These are phyloP conservation scores for Tricholoma sp. DNA, from an alignment of 768 basidiomycete species.

Conservation along the genomic window DNA sequence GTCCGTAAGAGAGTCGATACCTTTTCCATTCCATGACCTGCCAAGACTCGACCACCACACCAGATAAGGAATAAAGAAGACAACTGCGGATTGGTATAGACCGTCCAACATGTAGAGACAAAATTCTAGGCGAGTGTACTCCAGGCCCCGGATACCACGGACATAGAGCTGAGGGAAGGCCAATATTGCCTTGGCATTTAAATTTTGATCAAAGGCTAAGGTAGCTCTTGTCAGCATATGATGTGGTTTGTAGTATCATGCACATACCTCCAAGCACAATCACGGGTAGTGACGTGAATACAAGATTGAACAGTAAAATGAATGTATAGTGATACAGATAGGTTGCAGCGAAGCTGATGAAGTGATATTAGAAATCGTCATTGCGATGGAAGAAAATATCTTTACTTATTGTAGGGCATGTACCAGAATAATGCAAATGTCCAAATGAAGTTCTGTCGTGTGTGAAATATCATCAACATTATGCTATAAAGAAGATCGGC, in stretches of 20 bases:
- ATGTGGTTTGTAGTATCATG: not conserved
- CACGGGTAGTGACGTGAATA: constrained; percentile 93
- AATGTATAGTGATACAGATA: constrained; percentile 96
- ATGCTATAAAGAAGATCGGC: not conserved
- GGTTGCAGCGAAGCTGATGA: constrained; percentile 80
- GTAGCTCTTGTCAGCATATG: constrained; percentile 6
- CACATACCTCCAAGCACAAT: constrained; percentile 76
- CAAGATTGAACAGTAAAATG: constrained; percentile 84
- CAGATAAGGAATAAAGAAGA: constrained; percentile 83
- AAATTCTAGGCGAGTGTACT: constrained; percentile 89
- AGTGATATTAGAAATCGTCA: constrained; percentile 6
- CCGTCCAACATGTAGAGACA: constrained; percentile 96
- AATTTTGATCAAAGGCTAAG: constrained; percentile 90
- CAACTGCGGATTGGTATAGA: constrained; percentile 83
- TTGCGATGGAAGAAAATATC: constrained; percentile 8
- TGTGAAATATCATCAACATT: constrained; percentile 7
- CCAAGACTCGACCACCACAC: constrained; percentile 63
- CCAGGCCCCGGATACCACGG: constrained; percentile 88
- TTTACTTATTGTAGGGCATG: constrained; percentile 80
- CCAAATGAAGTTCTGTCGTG: constrained; percentile 79
- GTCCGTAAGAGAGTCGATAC: constrained; percentile 76
- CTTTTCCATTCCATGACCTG: constrained; percentile 72
- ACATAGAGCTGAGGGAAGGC: constrained; percentile 96
- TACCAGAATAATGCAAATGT: constrained; percentile 94
- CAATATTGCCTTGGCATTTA: constrained; percentile 83